These are phyloP conservation scores for Panus rudis DNA, from an alignment of 768 basidiomycete genomes.

Conservation along the genomic window DNA sequence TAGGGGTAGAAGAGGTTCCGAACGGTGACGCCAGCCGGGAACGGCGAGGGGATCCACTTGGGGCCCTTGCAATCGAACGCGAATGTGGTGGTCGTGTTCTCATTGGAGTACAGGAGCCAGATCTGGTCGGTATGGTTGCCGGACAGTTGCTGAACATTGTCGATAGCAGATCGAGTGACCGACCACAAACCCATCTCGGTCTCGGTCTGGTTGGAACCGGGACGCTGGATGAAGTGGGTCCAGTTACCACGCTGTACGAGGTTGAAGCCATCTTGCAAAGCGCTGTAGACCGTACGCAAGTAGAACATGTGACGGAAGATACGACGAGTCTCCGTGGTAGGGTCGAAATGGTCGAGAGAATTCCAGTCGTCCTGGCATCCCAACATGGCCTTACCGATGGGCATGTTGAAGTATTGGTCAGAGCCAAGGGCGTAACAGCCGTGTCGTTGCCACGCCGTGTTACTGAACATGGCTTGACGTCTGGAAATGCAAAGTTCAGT, in stretches of 20 bases:
- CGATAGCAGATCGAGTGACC: constrained; percentile 58
- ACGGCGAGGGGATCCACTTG: constrained; percentile 79
- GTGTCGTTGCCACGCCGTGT: constrained; percentile 85
- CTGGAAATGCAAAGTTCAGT: constrained; percentile 29
- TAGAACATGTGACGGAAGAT: constrained; percentile 66
- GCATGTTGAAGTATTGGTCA: constrained; percentile 91
- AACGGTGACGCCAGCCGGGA: constrained; percentile 48
- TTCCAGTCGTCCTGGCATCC: constrained; percentile 92
- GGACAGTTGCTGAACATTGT: constrained; percentile 50
- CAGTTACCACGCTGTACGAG: constrained; percentile 82
- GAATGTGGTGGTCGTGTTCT: constrained; percentile 68
- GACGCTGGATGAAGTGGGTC: constrained; percentile 71
- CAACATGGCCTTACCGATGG: constrained; percentile 66
- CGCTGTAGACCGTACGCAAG: constrained; percentile 59
- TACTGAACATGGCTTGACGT: constrained; percentile 87
- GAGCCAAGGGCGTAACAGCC: constrained; percentile 91
- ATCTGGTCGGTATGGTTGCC: constrained; percentile 61
- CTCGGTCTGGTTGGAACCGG: constrained; percentile 74
- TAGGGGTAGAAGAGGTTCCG: constrained; percentile 79
- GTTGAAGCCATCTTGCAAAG: constrained; percentile 82
- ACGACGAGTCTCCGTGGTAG: constrained; percentile 71
- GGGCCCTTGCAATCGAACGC: constrained; percentile 46
- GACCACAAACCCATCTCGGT: constrained; percentile 92
- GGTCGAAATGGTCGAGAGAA: constrained; percentile 90
- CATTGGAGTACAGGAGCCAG: constrained; percentile 84